Evolutionary conservation across 495 filamentous ascomycete species (phyloP), one percentile per base, ranked within the genome.

Genomic region (Thermothielavioides terrestris): DNA sequence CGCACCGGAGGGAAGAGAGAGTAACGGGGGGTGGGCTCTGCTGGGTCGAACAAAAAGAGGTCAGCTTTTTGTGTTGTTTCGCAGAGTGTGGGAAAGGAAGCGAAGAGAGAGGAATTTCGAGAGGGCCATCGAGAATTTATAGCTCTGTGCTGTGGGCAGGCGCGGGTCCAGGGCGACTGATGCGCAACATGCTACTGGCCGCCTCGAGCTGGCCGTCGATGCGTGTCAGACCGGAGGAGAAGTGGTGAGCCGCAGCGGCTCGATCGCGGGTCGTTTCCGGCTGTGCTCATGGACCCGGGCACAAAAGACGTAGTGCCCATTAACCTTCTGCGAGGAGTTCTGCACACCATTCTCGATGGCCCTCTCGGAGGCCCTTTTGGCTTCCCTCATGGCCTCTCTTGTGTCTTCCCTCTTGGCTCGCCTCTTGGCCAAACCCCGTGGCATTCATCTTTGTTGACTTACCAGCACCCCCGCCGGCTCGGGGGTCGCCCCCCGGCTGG

Each of bases 111-210:
- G 14, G 46, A 23, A 32, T 43, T 9, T 25, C 20, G 38, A 20
- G 42, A 47, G 30, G 15, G 1, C 25, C 8, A 21, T 3, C 27
- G n/a, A 14, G 37, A 38, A 43, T 30, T 42, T 47, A 37, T 35
- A n/a, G 18, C 1, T 9, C 9, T 15, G 36, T 32, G 37, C 9
- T 15, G 36, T 32, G 37, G 44, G 43, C 37, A 47, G 28, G 22
- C 51, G 28, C 27, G 51, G 42, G 43, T 53, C 50, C 37, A 20
- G 10, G 21, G 39, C 40, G 49, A 44, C 31, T 4, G 25, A 25
- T 26, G 8, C 49, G 49, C 10, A 31, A 17, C 49, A 42, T 26
- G 18, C 39, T 23, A 53, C 17, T 46, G 43, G 50, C 42, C 43
- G 37, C 4, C 10, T 15, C n/a, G n/a, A n/a, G n/a, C n/a, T n/a